phyloP scores from a whole-genome alignment of 2,329 filamentous ascomycete genomes.

The Sporothrix humicola region DNA sequence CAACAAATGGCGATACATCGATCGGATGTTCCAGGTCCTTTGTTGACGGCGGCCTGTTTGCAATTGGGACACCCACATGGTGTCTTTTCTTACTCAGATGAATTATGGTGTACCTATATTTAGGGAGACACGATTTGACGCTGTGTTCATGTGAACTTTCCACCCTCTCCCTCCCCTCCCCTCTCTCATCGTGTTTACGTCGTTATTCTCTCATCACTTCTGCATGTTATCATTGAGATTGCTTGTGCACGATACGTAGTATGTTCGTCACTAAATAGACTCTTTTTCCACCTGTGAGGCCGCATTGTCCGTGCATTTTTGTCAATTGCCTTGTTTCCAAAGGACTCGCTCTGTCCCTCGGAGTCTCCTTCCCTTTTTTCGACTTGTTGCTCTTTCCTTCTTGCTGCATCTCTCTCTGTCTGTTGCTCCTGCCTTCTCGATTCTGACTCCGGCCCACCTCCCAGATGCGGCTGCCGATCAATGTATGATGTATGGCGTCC shows the following conservation, averaged over 20 bases:
- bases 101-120: too few relatives aligned
- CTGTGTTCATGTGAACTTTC: not conserved
- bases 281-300: not conserved
- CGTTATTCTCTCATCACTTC: not conserved
- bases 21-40: not conserved
- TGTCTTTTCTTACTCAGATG: conserved; percentile 10
- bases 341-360: not conserved
- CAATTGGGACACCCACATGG: conserved; percentile 3
- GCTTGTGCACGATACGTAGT: not conserved
- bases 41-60: conserved; percentile 1
- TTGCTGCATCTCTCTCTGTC: not conserved
- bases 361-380: not conserved
- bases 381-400: not conserved
- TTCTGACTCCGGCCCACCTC: conserved; percentile 20
- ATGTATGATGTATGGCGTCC: conserved; percentile 26
- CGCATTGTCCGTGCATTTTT: not conserved
- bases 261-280: not conserved
- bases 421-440: not conserved
- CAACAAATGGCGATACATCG: not conserved
- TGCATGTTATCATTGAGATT: not conserved
- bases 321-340: not conserved
- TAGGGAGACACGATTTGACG: too few relatives aligned
- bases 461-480: conserved; percentile 26
- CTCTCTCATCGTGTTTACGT: too few relatives aligned
- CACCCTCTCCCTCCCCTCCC: too few relatives aligned